Evolutionary conservation across 1,139 yeast species (phyloP).

Genomic region (Magnusiomyces tetraspermus): DNA sequence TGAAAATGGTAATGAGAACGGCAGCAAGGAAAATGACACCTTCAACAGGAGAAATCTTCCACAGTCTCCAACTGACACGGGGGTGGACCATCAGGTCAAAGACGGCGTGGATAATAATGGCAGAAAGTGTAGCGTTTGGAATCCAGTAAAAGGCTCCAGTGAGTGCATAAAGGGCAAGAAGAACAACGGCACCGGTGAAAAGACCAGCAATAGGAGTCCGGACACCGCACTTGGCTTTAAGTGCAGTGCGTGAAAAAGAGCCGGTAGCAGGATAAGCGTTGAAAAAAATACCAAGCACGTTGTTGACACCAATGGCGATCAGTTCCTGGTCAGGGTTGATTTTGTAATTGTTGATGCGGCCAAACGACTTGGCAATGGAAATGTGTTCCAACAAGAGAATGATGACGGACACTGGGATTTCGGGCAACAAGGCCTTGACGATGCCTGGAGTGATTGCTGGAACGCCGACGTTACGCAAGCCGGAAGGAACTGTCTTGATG

Average conservation of each 20-base stretch:
- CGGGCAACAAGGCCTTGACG: conserved; percentile 53
- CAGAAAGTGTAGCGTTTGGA: conserved; percentile 65
- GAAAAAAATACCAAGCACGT: conserved; percentile 84
- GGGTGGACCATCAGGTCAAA: conserved; percentile 73
- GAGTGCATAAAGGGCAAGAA: conserved; percentile 74
- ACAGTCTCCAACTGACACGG: conserved; percentile 61
- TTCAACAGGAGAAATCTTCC: conserved; percentile 71
- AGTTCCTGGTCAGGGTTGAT: conserved; percentile 90
- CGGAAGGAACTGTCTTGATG: conserved; percentile 73
- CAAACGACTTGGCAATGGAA: conserved; percentile 88
- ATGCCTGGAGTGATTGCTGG: conserved; percentile 59
- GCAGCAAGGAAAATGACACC: conserved; percentile 66
- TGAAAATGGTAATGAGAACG: conserved; percentile 69
- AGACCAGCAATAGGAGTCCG: conserved; percentile 91
- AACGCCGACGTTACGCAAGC: conserved; percentile 67
- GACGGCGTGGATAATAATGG: conserved; percentile 93
- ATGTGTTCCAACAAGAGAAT: conserved; percentile 83
- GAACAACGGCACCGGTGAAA: conserved; percentile 80
- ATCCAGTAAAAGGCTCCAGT: conserved; percentile 10
- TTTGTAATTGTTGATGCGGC: conserved; percentile 83
- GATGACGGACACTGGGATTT: conserved; percentile 77
- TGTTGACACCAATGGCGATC: conserved; percentile 87
- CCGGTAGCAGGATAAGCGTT: conserved; percentile 95
- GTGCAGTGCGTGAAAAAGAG: conserved; percentile 88
- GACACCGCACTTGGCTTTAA: conserved; percentile 92